Conservation (phyloP, 176 grass and related monocot species). For the sorghum (Sorghum bicolor) region DNA sequence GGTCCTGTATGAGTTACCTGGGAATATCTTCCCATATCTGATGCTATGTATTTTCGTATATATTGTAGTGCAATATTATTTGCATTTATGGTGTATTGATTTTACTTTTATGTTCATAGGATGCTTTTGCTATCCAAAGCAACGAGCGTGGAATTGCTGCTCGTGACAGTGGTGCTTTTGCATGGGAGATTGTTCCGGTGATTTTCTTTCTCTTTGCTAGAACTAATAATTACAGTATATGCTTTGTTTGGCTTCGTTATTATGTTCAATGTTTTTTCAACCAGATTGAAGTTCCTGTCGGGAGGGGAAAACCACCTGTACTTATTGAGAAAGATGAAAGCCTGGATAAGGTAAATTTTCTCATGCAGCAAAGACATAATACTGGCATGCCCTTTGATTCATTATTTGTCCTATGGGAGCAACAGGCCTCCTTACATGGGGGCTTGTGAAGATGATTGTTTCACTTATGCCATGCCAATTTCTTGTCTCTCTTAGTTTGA, state of each 20-base stretch:
- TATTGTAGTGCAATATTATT: neutral
- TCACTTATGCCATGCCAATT: neutral
- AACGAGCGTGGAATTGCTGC: slow-evolving; percentile 94
- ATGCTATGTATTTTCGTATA: neutral
- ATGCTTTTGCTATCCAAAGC: slow-evolving; percentile 90
- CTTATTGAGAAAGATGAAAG: slow-evolving; percentile 88
- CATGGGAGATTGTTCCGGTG: slow-evolving; percentile 93
- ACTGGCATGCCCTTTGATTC: neutral
- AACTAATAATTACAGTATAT: neutral
- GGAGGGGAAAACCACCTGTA: slow-evolving; percentile 72
- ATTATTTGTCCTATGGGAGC: neutral
- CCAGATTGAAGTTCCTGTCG: slow-evolving; percentile 90
- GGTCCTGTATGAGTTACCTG: neutral
- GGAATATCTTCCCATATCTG: neutral
- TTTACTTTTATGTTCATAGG: slow-evolving; percentile 47
- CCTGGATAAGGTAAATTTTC: slow-evolving; percentile 62
- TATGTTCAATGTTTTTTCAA: slow-evolving; percentile 16
- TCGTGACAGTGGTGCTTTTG: slow-evolving; percentile 73
- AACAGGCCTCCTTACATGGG: neutral
- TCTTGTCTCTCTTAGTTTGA: slow-evolving; percentile 63
- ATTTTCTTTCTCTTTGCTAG: slow-evolving; percentile 24
- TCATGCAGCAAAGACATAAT: neutral
- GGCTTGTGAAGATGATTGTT: neutral
- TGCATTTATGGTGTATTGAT: neutral
- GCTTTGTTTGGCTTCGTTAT: slow-evolving; percentile 17